Percentiles rank a stretch among this genome's conserved stretches.
Evolutionary conservation across 345 rosid genomes (phyloP).

Genomic region (Kandelia obovata): DNA sequence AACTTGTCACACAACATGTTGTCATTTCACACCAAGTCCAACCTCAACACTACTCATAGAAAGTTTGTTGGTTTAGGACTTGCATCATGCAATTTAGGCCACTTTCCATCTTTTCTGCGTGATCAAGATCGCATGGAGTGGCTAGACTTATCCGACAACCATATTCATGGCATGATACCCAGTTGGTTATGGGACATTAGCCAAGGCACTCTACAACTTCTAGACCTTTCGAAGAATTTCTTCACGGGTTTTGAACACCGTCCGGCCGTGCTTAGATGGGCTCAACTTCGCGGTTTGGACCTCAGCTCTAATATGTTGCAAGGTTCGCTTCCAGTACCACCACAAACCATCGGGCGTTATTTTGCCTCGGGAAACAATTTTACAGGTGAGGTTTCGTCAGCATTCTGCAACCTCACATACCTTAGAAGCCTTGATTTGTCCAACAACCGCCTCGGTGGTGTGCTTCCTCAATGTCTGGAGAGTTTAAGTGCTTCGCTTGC

Average conservation of each 20-base stretch:
- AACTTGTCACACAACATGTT: too few relatives aligned
- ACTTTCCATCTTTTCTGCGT: constrained; percentile 23
- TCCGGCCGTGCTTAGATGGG: too few relatives aligned
- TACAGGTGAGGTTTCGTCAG: too few relatives aligned
- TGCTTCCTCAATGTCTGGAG: constrained; percentile 3
- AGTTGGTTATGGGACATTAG: constrained; percentile 15
- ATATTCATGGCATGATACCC: constrained; percentile 21
- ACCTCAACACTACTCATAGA: too few relatives aligned
- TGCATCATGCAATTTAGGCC: constrained; percentile 19
- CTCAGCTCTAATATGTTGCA: too few relatives aligned
- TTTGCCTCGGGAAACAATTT: too few relatives aligned
- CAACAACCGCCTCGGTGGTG: constrained; percentile 9
- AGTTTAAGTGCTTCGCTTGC: neutral
- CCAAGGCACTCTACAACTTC: neutral
- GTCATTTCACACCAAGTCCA: too few relatives aligned
- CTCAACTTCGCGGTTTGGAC: too few relatives aligned
- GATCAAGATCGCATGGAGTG: constrained; percentile 1
- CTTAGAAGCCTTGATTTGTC: neutral
- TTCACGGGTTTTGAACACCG: constrained; percentile 1
- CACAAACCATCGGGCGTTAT: too few relatives aligned
- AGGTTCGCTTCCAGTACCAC: too few relatives aligned
- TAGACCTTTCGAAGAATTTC: constrained; percentile 11
- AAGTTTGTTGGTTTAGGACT: neutral
- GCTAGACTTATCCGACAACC: constrained; percentile 18
- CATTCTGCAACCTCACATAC: neutral